Evolutionary conservation across 2,329 filamentous ascomycete species (phyloP).

Genomic region (Diaporthe ampelina): DNA sequence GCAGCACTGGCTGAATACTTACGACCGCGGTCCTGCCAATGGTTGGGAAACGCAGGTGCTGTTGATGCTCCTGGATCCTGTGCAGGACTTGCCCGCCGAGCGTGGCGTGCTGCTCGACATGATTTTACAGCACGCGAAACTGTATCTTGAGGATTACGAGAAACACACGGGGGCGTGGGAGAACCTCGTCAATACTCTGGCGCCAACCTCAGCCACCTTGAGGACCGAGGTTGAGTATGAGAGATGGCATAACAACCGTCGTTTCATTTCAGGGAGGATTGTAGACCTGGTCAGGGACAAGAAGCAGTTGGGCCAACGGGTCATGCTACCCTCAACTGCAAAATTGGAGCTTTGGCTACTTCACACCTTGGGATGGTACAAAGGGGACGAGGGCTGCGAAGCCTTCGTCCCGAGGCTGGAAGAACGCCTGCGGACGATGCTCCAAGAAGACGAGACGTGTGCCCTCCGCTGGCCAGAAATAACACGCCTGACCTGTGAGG

Average conservation of each 20-base stretch:
- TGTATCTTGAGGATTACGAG: constrained; percentile 31
- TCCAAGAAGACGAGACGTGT: neutral
- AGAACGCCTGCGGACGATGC: neutral
- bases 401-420: neutral
- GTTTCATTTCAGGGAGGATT: neutral
- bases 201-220: neutral
- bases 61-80: constrained; percentile 1
- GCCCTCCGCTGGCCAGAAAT: constrained; percentile 21
- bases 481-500: neutral
- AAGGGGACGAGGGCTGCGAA: neutral
- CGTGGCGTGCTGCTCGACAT: neutral
- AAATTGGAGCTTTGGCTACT: constrained; percentile 30
- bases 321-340: constrained; percentile 7
- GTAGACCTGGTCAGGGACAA: constrained; percentile 3
- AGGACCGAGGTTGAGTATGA: neutral
- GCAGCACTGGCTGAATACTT: constrained; percentile 22
- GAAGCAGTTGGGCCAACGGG: neutral
- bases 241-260: constrained; percentile 1
- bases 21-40: neutral
- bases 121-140: constrained; percentile 14
- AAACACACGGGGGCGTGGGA: neutral
- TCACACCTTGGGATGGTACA: neutral
- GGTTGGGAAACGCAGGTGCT: neutral
- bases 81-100: neutral
- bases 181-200: neutral